Evolutionary conservation across 805 yeast genomes (phyloP).

Genomic region (Suhomyces canberraensis): DNA sequence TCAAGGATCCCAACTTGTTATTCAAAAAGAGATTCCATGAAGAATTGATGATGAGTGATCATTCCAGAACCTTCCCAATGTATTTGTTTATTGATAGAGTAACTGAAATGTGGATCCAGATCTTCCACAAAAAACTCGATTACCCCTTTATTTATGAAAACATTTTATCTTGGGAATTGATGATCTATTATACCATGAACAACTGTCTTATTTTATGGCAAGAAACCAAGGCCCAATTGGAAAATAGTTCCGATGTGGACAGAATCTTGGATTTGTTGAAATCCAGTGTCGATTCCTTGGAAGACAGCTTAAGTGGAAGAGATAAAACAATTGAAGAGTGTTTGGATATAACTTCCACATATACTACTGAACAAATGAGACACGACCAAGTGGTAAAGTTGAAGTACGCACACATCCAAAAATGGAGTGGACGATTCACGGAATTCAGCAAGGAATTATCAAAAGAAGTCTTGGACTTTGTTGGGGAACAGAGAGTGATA

Average conservation of each 20-base stretch:
- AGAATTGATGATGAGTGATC: slow-evolving; percentile 59
- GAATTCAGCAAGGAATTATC: slow-evolving; percentile 50
- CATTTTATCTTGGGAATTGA: slow-evolving; percentile 49
- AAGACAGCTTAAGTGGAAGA: slow-evolving; percentile 18
- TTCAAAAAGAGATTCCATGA: slow-evolving; percentile 63
- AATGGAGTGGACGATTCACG: slow-evolving; percentile 46
- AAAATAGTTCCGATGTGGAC: slow-evolving; percentile 46
- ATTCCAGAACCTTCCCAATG: slow-evolving; percentile 49
- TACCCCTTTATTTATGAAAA: slow-evolving; percentile 40
- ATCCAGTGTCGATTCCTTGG: slow-evolving; percentile 27
- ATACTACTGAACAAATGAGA: slow-evolving; percentile 51
- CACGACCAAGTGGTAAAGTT: slow-evolving; percentile 48
- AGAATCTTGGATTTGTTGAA: slow-evolving; percentile 46
- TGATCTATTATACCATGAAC: slow-evolving; percentile 56
- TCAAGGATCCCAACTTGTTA: slow-evolving; percentile 54
- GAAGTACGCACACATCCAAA: slow-evolving; percentile 30
- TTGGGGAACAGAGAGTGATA: slow-evolving; percentile 69
- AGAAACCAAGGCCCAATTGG: slow-evolving; percentile 49
- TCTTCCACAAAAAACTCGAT: slow-evolving; percentile 24
- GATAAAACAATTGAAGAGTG: slow-evolving; percentile 42
- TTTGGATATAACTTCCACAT: slow-evolving; percentile 36
- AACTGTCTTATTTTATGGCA: slow-evolving; percentile 64
- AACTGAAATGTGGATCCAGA: slow-evolving; percentile 35
- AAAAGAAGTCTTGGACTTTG: slow-evolving; percentile 63
- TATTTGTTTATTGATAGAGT: slow-evolving; percentile 33